phyloP scores from a whole-genome alignment of 768 basidiomycete genomes.

The Russula sp. region DNA sequence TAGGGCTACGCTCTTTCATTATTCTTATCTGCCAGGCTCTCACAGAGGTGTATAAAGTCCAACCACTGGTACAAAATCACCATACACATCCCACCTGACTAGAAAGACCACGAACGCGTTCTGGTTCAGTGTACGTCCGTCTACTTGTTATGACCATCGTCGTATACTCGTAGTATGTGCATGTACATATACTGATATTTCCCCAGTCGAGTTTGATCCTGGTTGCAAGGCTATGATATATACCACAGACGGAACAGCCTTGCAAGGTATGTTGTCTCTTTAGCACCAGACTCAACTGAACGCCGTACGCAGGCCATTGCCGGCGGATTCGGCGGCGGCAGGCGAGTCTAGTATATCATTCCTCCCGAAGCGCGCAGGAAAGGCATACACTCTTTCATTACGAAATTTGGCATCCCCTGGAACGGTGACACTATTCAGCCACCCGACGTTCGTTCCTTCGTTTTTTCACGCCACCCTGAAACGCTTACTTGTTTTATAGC shows the following conservation, averaged over 20 bases:
- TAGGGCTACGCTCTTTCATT: constrained; percentile 19
- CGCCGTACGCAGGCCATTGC: constrained; percentile 62
- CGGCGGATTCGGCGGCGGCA: constrained; percentile 69
- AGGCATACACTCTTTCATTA: constrained; percentile 61
- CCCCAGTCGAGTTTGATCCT: constrained; percentile 46
- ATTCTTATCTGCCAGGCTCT: not conserved
- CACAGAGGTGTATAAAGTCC: constrained; percentile 42
- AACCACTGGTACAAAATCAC: constrained; percentile 47
- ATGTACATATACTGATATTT: not conserved
- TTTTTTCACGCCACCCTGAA: constrained; percentile 22
- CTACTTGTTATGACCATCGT: not conserved
- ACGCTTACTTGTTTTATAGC: constrained; percentile 33
- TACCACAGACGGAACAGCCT: constrained; percentile 39
- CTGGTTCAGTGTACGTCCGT: constrained; percentile 51
- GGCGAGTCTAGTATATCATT: too few species aligned
- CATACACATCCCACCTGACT: constrained; percentile 70
- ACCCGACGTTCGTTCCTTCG: too few species aligned
- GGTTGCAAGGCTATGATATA: constrained; percentile 81
- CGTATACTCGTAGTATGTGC: too few species aligned
- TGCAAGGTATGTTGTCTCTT: constrained; percentile 25
- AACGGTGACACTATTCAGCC: too few species aligned
- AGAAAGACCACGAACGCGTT: constrained; percentile 78
- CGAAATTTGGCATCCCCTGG: constrained; percentile 79
- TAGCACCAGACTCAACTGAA: not conserved
- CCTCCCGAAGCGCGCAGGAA: constrained; percentile 41